A percentile compares a stretch with the other conserved stretches of the same genome.
Evolutionary conservation across 306 rosid species (phyloP).

Genomic region (Trichosanthes truncata): DNA sequence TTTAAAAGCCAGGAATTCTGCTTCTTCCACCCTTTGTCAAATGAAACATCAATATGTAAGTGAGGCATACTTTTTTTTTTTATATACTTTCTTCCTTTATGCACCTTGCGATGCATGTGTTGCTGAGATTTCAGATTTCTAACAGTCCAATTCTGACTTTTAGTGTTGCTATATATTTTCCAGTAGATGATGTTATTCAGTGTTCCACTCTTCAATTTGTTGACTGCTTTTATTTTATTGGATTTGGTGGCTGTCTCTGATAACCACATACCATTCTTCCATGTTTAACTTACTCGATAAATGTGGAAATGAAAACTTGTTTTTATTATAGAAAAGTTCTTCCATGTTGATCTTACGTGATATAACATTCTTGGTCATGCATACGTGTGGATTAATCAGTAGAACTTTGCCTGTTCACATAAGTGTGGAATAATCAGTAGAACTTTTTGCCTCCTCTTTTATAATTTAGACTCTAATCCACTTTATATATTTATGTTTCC

Average conservation of each 20-base stretch:
- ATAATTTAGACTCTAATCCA: background rate
- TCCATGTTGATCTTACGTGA: background rate
- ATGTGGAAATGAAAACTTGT: background rate
- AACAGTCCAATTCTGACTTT: background rate
- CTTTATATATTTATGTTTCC: constrained; percentile 14
- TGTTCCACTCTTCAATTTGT: background rate
- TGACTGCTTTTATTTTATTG: background rate
- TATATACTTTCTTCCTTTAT: background rate
- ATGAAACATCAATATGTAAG: constrained; percentile 88
- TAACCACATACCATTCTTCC: background rate
- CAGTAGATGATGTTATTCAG: background rate
- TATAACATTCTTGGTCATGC: background rate
- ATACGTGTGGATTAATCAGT: background rate
- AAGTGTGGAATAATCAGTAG: background rate
- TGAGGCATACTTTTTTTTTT: constrained; percentile 8
- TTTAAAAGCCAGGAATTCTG: constrained; percentile 60
- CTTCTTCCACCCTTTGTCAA: constrained; percentile 88
- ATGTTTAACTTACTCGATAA: background rate
- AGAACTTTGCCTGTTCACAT: background rate
- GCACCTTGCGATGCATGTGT: background rate
- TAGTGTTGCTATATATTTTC: background rate
- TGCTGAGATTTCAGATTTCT: background rate
- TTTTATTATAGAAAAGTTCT: background rate
- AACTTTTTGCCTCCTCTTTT: background rate
- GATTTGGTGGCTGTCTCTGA: background rate